A percentile compares a stretch with the other conserved stretches of the same genome.
phyloP scores from a whole-genome alignment of 1,284 basidiomycete species.

The Porogramme epimiltina region DNA sequence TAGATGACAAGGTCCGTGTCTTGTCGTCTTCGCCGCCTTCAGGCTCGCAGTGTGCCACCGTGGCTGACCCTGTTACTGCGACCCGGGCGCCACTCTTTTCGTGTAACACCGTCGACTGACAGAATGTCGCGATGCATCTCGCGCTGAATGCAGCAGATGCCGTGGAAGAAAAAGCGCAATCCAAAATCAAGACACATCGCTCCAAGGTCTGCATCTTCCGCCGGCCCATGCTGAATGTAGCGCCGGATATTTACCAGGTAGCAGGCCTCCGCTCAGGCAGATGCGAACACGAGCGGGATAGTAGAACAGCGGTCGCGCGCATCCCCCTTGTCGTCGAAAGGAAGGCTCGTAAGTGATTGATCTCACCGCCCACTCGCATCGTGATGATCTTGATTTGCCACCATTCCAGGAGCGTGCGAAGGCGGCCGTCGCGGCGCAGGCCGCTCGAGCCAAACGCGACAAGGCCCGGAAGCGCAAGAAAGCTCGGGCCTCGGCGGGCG shows the following conservation, averaged over 20 bases:
- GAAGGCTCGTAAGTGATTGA: constrained; percentile 26
- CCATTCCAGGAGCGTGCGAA: constrained; percentile 29
- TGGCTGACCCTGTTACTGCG: too few relatives aligned
- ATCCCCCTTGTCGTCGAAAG: constrained; percentile 15
- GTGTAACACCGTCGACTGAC: too few relatives aligned
- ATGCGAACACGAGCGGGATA: neutral
- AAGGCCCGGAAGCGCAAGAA: constrained; percentile 30
- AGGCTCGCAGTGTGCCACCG: too few relatives aligned
- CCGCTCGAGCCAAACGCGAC: constrained; percentile 29
- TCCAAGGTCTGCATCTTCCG: constrained; percentile 21
- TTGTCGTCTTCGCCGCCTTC: neutral
- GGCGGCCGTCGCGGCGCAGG: constrained; percentile 27
- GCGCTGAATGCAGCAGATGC: constrained; percentile 25
- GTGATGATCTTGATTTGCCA: constrained; percentile 3
- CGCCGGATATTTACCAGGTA: constrained; percentile 8
- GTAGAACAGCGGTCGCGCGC: constrained; percentile 1
- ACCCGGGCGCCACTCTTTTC: too few relatives aligned
- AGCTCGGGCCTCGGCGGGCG: constrained; percentile 5
- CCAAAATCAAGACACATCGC: constrained; percentile 24
- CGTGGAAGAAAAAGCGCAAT: constrained; percentile 26
- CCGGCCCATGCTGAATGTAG: constrained; percentile 10
- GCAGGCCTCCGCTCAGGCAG: constrained; percentile 1
- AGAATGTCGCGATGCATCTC: constrained; percentile 31
- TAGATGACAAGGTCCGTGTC: constrained; percentile 24
- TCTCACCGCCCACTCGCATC: neutral